A percentile compares a stretch with the other conserved stretches of the same genome.
These are phyloP conservation scores for Lepidium didymum DNA, from an alignment of 345 rosid species.

Conservation along the genomic window DNA sequence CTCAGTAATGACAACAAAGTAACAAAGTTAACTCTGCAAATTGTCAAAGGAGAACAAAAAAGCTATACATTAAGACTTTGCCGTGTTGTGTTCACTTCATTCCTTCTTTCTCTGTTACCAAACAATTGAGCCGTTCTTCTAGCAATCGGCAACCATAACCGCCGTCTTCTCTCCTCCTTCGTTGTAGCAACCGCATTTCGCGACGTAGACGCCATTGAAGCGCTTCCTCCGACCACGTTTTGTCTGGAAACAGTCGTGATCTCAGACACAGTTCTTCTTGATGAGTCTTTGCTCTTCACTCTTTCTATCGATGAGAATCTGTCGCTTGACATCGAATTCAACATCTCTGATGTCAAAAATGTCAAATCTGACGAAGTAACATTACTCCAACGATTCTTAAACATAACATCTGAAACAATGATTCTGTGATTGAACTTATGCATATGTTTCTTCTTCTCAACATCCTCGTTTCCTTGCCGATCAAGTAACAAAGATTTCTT, in stretches of 20 bases:
- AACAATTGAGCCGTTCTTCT: constrained; percentile 62
- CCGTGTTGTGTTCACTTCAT: constrained; percentile 15
- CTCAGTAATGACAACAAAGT: background rate
- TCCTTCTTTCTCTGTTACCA: constrained; percentile 48
- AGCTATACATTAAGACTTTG: constrained; percentile 33
- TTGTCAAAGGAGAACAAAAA: background rate
- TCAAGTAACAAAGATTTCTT: constrained; percentile 26
- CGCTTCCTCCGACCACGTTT: background rate
- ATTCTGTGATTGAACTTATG: constrained; percentile 70
- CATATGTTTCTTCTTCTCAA: constrained; percentile 19
- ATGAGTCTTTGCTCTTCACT: constrained; percentile 9
- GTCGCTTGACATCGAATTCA: constrained; percentile 42
- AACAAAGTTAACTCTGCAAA: background rate
- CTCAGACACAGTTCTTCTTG: constrained; percentile 66
- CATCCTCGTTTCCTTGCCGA: background rate
- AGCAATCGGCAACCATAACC: constrained; percentile 73
- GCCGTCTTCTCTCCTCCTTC: constrained; percentile 44
- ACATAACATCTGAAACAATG: constrained; percentile 48
- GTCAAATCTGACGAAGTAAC: constrained; percentile 73
- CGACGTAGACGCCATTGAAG: constrained; percentile 8
- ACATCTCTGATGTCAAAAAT: constrained; percentile 63
- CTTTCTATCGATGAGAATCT: constrained; percentile 34
- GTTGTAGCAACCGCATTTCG: background rate
- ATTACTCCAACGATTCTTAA: constrained; percentile 82
- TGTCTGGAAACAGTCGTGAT: constrained; percentile 56